Evolutionary conservation across 306 rosid species (phyloP).

Genomic region (Casuarina equisetifolia): DNA sequence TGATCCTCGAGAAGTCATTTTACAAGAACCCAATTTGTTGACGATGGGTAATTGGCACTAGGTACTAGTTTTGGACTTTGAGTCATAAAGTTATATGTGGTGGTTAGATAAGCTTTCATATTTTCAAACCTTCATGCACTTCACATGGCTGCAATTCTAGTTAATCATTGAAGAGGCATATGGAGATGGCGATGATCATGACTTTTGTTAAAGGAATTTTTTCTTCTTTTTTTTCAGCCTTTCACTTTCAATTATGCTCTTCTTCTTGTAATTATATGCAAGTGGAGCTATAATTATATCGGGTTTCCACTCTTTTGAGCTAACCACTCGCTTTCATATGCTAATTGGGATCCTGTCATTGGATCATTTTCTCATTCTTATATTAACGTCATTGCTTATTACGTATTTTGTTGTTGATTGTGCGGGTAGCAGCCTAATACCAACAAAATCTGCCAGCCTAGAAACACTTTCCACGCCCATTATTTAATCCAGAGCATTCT

Average conservation of each 20-base stretch:
- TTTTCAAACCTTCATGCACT: conserved; percentile 34
- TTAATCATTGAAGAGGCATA: conserved; percentile 57
- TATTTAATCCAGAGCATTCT: conserved; percentile 27
- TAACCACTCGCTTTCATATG: conserved; percentile 40
- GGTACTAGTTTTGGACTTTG: conserved; percentile 20
- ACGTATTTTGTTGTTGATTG: conserved; percentile 41
- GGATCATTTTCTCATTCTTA: conserved; percentile 17
- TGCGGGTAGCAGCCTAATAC: conserved; percentile 34
- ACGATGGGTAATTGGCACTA: conserved; percentile 25
- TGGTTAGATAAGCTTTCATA: conserved; percentile 34
- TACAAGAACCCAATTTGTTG: conserved; percentile 14
- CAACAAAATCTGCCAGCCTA: conserved; percentile 52
- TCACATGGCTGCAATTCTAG: conserved; percentile 61
- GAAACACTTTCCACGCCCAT: conserved; percentile 31
- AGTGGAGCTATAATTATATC: conserved; percentile 47
- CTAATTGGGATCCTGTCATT: conserved; percentile 34
- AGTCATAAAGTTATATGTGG: background rate
- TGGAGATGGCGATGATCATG: conserved; percentile 41
- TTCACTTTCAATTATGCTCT: conserved; percentile 21
- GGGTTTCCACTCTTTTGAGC: conserved; percentile 33
- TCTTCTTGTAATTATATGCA: conserved; percentile 32
- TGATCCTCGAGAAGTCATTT: background rate
- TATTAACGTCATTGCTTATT: conserved; percentile 32
- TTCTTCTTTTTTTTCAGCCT: conserved; percentile 13
- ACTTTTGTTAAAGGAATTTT: conserved; percentile 7